Percentiles rank a stretch among this genome's conserved stretches.
Evolutionary conservation across 192 early-diverging fungal species (phyloP).

Genomic region (Lobosporangium transversale): DNA sequence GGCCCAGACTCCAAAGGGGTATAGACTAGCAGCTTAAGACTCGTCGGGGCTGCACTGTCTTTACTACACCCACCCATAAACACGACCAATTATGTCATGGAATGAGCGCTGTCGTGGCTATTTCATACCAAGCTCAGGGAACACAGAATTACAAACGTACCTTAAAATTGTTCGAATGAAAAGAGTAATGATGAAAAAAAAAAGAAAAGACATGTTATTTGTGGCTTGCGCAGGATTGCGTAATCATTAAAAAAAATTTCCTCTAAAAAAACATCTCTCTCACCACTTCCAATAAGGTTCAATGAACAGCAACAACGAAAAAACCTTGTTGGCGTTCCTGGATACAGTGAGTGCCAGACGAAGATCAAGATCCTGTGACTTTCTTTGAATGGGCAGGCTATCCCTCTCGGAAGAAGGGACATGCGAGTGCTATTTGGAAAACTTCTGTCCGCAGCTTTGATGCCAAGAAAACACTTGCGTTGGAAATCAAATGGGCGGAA

Average conservation of each 20-base stretch:
- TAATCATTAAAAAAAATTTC: too few species aligned
- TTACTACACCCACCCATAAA: constrained; percentile 47
- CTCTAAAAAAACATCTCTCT: background rate
- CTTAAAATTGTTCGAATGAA: constrained; percentile 11
- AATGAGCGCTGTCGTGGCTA: constrained; percentile 36
- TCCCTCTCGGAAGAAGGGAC: constrained; percentile 31
- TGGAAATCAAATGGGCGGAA: constrained; percentile 30
- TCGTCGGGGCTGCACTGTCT: constrained; percentile 47
- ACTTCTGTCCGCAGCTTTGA: constrained; percentile 31
- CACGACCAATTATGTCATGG: constrained; percentile 47
- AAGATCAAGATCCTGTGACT: constrained; percentile 28
- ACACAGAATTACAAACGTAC: constrained; percentile 19
- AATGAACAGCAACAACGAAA: constrained; percentile 22
- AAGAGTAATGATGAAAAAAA: constrained; percentile 1
- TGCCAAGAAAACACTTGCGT: constrained; percentile 19
- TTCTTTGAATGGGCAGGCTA: constrained; percentile 46
- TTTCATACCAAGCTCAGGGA: constrained; percentile 19
- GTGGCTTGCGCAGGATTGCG: too few species aligned
- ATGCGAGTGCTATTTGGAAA: constrained; percentile 35
- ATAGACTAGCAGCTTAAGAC: constrained; percentile 54
- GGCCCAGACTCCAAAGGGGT: constrained; percentile 45
- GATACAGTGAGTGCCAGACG: constrained; percentile 11
- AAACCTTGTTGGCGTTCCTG: constrained; percentile 21
- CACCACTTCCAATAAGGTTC: constrained; percentile 1
- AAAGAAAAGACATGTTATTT: constrained; percentile 1